Evolutionary conservation across 768 basidiomycete genomes (phyloP).

Genomic region (Xerocomus spinulosus): DNA sequence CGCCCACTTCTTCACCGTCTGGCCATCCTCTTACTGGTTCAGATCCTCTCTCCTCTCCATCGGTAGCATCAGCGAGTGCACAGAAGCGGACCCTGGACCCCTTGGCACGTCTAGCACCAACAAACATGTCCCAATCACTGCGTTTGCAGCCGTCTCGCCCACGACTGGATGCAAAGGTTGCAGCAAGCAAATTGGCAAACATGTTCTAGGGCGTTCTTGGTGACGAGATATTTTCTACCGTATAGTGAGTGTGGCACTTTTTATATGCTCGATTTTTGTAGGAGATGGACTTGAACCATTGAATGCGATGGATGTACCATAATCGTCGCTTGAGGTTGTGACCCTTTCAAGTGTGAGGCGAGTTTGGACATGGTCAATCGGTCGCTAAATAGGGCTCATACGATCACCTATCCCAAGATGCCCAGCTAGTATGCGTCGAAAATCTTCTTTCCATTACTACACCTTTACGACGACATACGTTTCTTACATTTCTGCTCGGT

Average conservation of each 20-base stretch:
- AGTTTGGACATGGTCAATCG: too few species aligned
- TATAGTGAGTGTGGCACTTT: slow-evolving; percentile 6
- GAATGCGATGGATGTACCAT: not conserved
- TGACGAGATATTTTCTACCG: slow-evolving; percentile 1
- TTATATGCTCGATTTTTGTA: slow-evolving; percentile 21
- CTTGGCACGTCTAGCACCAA: slow-evolving; percentile 55
- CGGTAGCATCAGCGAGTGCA: slow-evolving; percentile 16
- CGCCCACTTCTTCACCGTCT: slow-evolving; percentile 4
- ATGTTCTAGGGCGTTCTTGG: slow-evolving; percentile 54
- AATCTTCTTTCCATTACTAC: too few species aligned
- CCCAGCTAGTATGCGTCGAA: too few species aligned
- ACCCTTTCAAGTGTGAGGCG: not conserved
- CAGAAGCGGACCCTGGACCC: slow-evolving; percentile 48
- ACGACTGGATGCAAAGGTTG: slow-evolving; percentile 77
- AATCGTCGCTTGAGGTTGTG: not conserved
- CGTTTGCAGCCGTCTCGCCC: slow-evolving; percentile 67
- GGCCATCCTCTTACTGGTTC: slow-evolving; percentile 17
- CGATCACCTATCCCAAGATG: too few species aligned
- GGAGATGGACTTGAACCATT: slow-evolving; percentile 5
- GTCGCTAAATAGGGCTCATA: not conserved
- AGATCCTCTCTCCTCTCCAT: slow-evolving; percentile 13
- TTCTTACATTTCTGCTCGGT: not conserved
- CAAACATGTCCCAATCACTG: slow-evolving; percentile 68
- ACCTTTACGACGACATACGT: too few species aligned
- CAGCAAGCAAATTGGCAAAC: slow-evolving; percentile 86